Percentiles rank a stretch among this genome's conserved stretches.
Evolutionary conservation across 352 stramenopile genomes (phyloP).

Genomic region (Globisporangium nunn): DNA sequence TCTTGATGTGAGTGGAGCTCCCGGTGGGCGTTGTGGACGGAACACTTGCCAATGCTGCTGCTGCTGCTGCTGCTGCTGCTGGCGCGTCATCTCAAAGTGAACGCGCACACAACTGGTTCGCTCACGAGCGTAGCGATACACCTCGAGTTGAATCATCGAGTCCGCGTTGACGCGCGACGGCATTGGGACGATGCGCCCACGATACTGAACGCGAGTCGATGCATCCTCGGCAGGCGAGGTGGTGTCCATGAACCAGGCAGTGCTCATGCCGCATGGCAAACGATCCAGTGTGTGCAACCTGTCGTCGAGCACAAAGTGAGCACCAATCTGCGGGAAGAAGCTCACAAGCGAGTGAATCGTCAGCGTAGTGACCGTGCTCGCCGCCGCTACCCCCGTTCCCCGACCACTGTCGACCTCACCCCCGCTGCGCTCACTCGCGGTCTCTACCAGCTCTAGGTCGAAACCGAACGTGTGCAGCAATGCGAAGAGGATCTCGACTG

Average conservation of each 20-base stretch:
- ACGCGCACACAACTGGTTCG: neutral
- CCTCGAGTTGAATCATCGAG: neutral
- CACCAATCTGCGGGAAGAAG: neutral
- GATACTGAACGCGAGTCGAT: neutral
- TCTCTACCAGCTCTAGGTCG: neutral
- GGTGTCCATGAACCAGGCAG: neutral
- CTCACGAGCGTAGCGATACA: neutral
- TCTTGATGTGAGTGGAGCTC: neutral
- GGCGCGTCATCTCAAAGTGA: neutral
- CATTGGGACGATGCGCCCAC: neutral
- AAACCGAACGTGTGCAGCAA: conserved; percentile 5
- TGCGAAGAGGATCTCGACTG: neutral
- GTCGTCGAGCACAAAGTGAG: neutral
- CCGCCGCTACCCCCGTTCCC: neutral
- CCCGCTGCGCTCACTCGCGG: neutral
- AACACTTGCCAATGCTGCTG: neutral
- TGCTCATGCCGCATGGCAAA: neutral
- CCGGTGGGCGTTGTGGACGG: neutral
- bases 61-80: neutral
- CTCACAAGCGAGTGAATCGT: neutral
- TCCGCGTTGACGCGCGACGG: neutral
- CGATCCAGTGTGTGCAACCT: neutral
- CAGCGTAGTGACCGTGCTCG: neutral
- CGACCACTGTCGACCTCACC: neutral
- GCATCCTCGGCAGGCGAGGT: neutral